Base-by-base conservation (phyloP, 2,329 filamentous ascomycete genomes). In the Aspergillus sergii region DNA sequence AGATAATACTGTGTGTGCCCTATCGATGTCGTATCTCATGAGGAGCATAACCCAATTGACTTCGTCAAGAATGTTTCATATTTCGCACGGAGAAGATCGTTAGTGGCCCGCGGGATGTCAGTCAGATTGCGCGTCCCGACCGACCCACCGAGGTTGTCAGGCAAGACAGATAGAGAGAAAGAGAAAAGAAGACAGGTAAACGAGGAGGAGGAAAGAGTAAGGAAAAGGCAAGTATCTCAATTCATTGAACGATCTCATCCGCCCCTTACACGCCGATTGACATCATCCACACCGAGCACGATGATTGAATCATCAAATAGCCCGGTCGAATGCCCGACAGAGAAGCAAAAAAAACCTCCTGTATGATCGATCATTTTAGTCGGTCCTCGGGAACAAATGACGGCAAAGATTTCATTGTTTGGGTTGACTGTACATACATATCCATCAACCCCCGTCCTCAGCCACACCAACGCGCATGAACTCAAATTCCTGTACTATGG, bases 381-480 rank as follows among this genome's bases (percentile, higher is more conserved):
- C n/a, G 11, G 10, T 30, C 28, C 14, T 6, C 12, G 32, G 14
- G 32, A 14, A 55, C 30, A 55, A 36, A 55, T 36, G 32, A 54
- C 19, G 32, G 19, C 28, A 9, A 5, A 26, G 34, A 36, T 55
- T 55, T 39, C 32, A 55, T 39, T 55, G 51, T 36, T 16, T 30
- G 46, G 23, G 14, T 16, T 10, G 23, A 50, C n/a, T 14, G 14
- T 28, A n/a, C 23, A 7, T 30, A 53, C 50, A 53, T n/a, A 12
- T 34, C 11, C 30, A 30, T 51, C 48, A 11, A 11, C 8, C 16
- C 30, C 28, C 21, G 4, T 53, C 3, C 23, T 28, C 48, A 54
- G 50, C 50, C 50, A 39, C 51, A 39, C 32, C 51, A 55, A 55
- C 32, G 32, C 51, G 51, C 51, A 55, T 55, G 51, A 55, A 55